A percentile compares a stretch with the other conserved stretches of the same genome.
Conservation (phyloP, 805 yeast genomes). For the Candida caryicola region DNA sequence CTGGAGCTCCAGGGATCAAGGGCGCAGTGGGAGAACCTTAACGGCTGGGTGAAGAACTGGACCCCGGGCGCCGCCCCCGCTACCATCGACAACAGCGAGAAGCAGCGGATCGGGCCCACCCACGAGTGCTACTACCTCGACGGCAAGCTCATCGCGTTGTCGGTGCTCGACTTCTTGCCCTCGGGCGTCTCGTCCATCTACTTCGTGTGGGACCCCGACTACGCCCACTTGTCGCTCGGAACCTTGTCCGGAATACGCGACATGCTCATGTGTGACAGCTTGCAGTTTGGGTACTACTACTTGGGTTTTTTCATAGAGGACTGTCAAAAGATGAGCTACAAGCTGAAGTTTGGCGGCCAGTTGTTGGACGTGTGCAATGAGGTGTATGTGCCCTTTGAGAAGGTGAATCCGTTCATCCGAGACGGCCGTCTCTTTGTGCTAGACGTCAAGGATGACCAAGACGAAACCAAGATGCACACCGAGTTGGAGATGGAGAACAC, state of each 20-base stretch:
- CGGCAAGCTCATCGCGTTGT: constrained; percentile 64
- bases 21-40: constrained; percentile 39
- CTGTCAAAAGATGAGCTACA: constrained; percentile 80
- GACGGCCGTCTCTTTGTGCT: constrained; percentile 32
- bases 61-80: constrained; percentile 1
- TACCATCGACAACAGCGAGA: neutral
- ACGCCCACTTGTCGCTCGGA: constrained; percentile 66
- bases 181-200: constrained; percentile 78
- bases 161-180: constrained; percentile 76
- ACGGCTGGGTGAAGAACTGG: constrained; percentile 38
- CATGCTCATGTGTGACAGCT: constrained; percentile 48
- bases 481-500: constrained; percentile 14
- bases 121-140: constrained; percentile 78
- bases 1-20: constrained; percentile 21
- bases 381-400: constrained; percentile 39
- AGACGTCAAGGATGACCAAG: constrained; percentile 11
- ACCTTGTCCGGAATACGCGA: constrained; percentile 76
- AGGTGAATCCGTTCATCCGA: constrained; percentile 23
- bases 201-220: constrained; percentile 85
- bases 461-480: constrained; percentile 7
- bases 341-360: constrained; percentile 75
- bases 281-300: constrained; percentile 57
- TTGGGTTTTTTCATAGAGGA: constrained; percentile 79
- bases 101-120: constrained; percentile 51
- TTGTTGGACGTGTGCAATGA: constrained; percentile 54